phyloP scores from a whole-genome alignment of 192 early-diverging fungal species.

The Gryganskiella cystojenkinii region DNA sequence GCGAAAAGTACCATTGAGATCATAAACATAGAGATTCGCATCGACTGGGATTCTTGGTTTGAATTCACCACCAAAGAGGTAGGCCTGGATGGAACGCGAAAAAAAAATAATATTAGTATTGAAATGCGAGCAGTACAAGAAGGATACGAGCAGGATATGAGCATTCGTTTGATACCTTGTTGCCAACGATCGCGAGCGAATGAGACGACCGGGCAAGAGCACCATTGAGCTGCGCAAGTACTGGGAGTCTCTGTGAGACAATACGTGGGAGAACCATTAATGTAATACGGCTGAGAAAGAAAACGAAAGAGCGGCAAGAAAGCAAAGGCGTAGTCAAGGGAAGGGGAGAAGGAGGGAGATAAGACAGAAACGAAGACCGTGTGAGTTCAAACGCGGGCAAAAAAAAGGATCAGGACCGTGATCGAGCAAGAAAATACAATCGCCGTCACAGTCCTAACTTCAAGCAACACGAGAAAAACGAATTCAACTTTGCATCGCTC shows the following conservation, averaged over 20 bases:
- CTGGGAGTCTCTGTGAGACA: slow-evolving; percentile 11
- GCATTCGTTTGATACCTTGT: slow-evolving; percentile 1
- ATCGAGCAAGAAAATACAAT: no score
- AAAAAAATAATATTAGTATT: not conserved
- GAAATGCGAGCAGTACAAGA: not conserved
- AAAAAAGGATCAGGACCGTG: no score
- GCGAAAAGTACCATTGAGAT: slow-evolving; percentile 9
- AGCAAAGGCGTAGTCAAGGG: no score
- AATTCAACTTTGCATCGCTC: no score
- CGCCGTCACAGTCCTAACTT: no score
- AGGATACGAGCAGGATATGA: not conserved
- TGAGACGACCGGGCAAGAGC: slow-evolving; percentile 10
- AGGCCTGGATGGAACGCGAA: slow-evolving; percentile 10
- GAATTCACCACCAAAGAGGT: slow-evolving; percentile 38
- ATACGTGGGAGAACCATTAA: slow-evolving; percentile 14
- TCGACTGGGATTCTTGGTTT: slow-evolving; percentile 35
- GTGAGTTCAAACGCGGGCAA: no score
- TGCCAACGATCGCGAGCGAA: slow-evolving; percentile 9
- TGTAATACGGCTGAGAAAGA: no score
- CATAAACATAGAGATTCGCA: slow-evolving; percentile 34
- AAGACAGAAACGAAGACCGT: no score
- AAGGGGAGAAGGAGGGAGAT: no score
- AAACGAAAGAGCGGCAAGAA: no score
- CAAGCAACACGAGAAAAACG: no score
- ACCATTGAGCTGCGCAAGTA: not conserved